A percentile compares a stretch with the other conserved stretches of the same genome.
Evolutionary conservation across 1,139 yeast genomes (phyloP).

Genomic region (Tardiomyces depauwii): DNA sequence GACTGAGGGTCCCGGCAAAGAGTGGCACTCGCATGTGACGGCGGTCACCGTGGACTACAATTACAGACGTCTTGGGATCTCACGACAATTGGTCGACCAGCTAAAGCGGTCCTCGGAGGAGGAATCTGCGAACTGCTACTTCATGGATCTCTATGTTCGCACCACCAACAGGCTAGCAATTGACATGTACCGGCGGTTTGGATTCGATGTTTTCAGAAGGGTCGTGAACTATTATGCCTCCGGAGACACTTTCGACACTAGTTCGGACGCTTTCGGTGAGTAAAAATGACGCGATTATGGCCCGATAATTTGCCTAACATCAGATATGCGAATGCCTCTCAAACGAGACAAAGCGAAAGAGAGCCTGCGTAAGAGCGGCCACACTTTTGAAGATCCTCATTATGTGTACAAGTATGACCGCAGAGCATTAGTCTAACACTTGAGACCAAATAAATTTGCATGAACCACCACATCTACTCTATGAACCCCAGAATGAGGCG

Average conservation of each 20-base stretch:
- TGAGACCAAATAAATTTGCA: no score
- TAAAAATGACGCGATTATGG: conserved; percentile 41
- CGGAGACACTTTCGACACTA: conserved; percentile 33
- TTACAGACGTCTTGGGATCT: conserved; percentile 77
- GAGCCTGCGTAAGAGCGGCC: conserved; percentile 16
- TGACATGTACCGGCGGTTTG: conserved; percentile 71
- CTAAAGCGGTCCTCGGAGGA: conserved; percentile 63
- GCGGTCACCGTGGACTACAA: conserved; percentile 86
- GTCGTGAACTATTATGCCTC: conserved; percentile 82
- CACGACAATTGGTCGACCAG: conserved; percentile 56
- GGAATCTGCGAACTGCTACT: conserved; percentile 58
- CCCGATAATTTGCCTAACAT: conserved; percentile 2
- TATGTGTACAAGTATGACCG: conserved; percentile 14
- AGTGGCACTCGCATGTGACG: conserved; percentile 96
- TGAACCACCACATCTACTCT: no score
- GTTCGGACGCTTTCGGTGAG: conserved; percentile 59
- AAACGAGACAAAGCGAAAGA: conserved; percentile 38
- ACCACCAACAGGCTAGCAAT: conserved; percentile 75
- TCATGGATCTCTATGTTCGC: conserved; percentile 84
- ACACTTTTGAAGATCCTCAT: conserved; percentile 16
- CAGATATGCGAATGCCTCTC: conserved; percentile 36
- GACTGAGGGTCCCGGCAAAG: conserved; percentile 72
- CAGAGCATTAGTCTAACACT: conserved; percentile 6
- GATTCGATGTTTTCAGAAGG: conserved; percentile 73
- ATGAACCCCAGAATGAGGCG: no score